Evolutionary conservation across 495 filamentous ascomycete species (phyloP).

Genomic region (Penicillium daleae): DNA sequence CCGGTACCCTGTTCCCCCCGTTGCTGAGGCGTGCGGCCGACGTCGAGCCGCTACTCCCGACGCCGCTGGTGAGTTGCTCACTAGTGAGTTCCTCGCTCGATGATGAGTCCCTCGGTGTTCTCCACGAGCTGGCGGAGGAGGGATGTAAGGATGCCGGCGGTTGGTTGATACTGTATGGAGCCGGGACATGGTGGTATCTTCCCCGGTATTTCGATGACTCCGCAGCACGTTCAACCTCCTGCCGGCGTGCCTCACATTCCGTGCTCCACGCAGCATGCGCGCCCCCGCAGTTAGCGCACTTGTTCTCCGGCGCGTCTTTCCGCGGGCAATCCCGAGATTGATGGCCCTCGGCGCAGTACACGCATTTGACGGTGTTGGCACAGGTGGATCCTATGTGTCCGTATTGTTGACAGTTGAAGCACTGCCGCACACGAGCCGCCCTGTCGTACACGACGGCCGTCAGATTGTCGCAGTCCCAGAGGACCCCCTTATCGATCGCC

Average conservation of each 20-base stretch:
- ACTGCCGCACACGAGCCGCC: conserved; percentile 7
- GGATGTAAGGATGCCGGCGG: background rate
- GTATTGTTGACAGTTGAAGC: conserved; percentile 7
- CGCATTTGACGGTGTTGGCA: background rate
- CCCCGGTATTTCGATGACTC: background rate
- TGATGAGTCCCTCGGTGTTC: conserved; percentile 3
- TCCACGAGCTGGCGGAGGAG: background rate
- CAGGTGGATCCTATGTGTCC: conserved; percentile 14
- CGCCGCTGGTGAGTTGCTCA: background rate
- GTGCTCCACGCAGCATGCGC: conserved; percentile 6
- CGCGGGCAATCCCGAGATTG: conserved; percentile 1
- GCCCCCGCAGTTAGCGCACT: conserved; percentile 14
- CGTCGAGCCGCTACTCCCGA: background rate
- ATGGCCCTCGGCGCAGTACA: conserved; percentile 4
- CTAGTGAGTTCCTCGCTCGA: too few species aligned
- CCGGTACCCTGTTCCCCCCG: background rate
- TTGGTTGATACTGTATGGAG: background rate
- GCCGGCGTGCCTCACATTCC: background rate
- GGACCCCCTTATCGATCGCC: conserved; percentile 2
- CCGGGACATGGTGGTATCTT: background rate
- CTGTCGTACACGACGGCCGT: conserved; percentile 8
- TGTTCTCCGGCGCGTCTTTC: background rate
- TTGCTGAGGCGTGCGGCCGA: background rate
- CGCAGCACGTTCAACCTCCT: background rate
- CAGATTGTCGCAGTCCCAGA: background rate